These are phyloP conservation scores for Xylariaceae sp. DNA, from an alignment of 2,329 filamentous ascomycete genomes.

Conservation along the genomic window DNA sequence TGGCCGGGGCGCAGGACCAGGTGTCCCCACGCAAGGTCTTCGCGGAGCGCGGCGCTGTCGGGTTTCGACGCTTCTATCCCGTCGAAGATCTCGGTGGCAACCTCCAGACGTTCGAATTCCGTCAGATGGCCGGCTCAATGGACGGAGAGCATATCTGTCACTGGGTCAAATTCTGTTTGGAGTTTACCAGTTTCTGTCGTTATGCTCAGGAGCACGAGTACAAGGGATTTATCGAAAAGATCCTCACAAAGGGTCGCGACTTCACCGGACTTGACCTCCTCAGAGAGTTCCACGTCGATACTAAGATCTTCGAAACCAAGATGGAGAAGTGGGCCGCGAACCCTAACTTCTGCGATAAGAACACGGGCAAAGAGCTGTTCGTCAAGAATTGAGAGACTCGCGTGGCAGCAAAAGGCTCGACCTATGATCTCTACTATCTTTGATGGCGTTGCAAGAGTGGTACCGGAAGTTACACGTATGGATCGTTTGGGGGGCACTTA, in stretches of 20 bases:
- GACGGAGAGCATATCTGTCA: constrained; percentile 21
- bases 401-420: too few relatives aligned
- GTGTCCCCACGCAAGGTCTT: neutral
- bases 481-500: neutral
- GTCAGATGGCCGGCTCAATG: constrained; percentile 25
- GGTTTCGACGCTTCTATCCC: constrained; percentile 21
- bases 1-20: constrained; percentile 1
- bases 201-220: neutral
- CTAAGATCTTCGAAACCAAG: constrained; percentile 2
- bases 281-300: neutral
- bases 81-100: constrained; percentile 20
- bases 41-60: constrained; percentile 15
- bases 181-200: constrained; percentile 21
- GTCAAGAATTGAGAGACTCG: neutral
- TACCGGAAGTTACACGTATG: neutral
- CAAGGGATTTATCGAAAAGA: neutral
- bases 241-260: neutral
- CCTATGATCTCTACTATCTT: too few relatives aligned
- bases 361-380: neutral
- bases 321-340: neutral
- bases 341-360: neutral
- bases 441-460: neutral
- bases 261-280: constrained; percentile 7
- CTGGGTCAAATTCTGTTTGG: constrained; percentile 22
- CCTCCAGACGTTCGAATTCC: constrained; percentile 26